Conservation (phyloP, 768 basidiomycete species). For the Lentinula raphanica region DNA sequence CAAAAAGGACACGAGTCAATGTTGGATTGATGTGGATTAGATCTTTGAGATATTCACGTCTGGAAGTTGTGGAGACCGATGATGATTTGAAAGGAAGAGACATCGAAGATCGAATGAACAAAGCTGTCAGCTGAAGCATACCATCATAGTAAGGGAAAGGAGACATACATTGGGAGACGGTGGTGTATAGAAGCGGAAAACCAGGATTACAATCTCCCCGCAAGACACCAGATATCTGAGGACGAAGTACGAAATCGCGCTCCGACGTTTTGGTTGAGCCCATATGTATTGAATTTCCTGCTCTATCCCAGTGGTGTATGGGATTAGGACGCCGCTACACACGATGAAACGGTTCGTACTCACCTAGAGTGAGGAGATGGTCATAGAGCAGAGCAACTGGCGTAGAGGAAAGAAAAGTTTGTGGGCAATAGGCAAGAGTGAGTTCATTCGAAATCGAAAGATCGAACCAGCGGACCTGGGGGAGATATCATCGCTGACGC, state of each 20-base stretch:
- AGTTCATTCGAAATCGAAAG: no score
- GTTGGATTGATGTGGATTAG: no score
- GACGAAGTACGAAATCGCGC: not conserved
- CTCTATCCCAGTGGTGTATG: not conserved
- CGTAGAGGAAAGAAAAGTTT: no score
- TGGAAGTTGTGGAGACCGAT: no score
- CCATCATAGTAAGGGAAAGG: no score
- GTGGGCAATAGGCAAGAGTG: not conserved
- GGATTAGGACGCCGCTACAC: not conserved
- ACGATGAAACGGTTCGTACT: not conserved
- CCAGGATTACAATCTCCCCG: not conserved
- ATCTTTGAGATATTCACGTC: no score
- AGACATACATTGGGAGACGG: no score
- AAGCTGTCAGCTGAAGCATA: no score
- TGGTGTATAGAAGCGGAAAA: not conserved
- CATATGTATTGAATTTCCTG: not conserved
- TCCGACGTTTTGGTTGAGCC: not conserved
- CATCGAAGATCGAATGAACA: no score
- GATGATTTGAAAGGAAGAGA: no score
- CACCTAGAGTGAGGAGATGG: not conserved
- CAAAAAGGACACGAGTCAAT: no score
- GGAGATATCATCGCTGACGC: not conserved
- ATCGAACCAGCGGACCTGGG: not conserved
- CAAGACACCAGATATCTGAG: not conserved
- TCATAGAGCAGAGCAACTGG: conserved; percentile 3